Evolutionary conservation across 2,329 filamentous ascomycete genomes (phyloP), one percentile per base, ranked within the genome.

Genomic region (Diaporthe citrichinensis): DNA sequence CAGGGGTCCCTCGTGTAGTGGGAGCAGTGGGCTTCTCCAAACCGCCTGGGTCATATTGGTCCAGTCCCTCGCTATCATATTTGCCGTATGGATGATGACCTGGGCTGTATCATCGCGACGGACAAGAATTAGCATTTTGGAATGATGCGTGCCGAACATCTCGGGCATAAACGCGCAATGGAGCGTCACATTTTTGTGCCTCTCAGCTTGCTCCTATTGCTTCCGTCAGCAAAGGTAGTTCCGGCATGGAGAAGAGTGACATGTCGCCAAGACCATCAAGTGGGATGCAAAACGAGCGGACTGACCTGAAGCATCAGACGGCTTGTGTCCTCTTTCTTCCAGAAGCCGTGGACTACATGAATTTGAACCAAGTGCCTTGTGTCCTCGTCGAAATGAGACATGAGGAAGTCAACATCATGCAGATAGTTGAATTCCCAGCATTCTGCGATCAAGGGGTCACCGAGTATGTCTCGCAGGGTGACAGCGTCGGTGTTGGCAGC

Each of bases 41-140:
- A 94, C 90, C 1, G 91, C 95, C 82, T 98, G 95, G 0, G 92
- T 94, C 94, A 98, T 94, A 79, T 97, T 97, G 1, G 88, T 90
- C 95, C 95, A 98, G 82, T 98, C 95, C 73, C 92, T 92, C 5
- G 88, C 81, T n/a, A 98, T 96, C 93, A 98, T 95, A 79, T 98
- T 98, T 25, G 95, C 95, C 0, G 95, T 98, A 79, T 97, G 94
- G 41, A 98, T 95, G 74, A 97, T 84, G 8, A 98, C 86, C 83
- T 97, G 94, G 0, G 93, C 94, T 0, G 88, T 90, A 77, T 93
- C 91, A 81, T 98, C 95, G 81, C 94, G 92, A 7, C 94, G 90
- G 77, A 98, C 87, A 5, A 98, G 84, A n/a, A 98, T 86, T 83
- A 98, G 90, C 94, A 98, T 97, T 84, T 98, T 97, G 17, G 94